These are phyloP conservation scores for Coprinellus aureogranulatus DNA, from an alignment of 768 basidiomycete genomes.

Conservation along the genomic window DNA sequence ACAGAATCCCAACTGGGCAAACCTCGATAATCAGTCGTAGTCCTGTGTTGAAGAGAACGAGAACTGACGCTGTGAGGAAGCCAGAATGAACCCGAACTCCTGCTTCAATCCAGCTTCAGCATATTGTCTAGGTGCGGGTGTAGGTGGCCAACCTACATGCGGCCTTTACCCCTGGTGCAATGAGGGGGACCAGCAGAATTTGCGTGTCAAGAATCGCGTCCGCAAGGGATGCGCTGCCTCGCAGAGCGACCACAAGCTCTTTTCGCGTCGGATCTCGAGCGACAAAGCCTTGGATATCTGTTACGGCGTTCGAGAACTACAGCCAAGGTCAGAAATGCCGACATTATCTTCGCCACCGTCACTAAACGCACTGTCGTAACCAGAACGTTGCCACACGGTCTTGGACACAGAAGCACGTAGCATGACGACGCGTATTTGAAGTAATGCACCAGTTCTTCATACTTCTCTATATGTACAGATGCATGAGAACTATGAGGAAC, in stretches of 20 bases:
- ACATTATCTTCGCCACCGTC: no score
- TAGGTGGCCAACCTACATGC: no score
- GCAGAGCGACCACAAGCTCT: slow-evolving; percentile 48
- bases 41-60: not conserved
- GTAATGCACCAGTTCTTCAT: slow-evolving; percentile 47
- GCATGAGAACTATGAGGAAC: not conserved
- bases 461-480: slow-evolving; percentile 29
- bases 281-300: slow-evolving; percentile 50
- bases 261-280: slow-evolving; percentile 43
- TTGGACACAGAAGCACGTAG: slow-evolving; percentile 42
- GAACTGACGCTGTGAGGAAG: slow-evolving; percentile 46
- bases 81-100: slow-evolving; percentile 47
- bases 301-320: slow-evolving; percentile 41
- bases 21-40: not conserved
- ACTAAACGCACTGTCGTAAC: slow-evolving; percentile 37
- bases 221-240: slow-evolving; percentile 45
- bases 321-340: not conserved
- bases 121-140: not conserved
- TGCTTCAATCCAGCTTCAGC: slow-evolving; percentile 20
- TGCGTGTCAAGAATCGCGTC: slow-evolving; percentile 44
- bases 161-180: slow-evolving; percentile 41
- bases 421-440: slow-evolving; percentile 57
- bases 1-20: slow-evolving; percentile 50
- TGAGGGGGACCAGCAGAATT: slow-evolving; percentile 41
- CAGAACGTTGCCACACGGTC: slow-evolving; percentile 47